These are phyloP conservation scores for Fonsecaea multimorphosa DNA, from an alignment of 2,329 filamentous ascomycete species.

Conservation along the genomic window DNA sequence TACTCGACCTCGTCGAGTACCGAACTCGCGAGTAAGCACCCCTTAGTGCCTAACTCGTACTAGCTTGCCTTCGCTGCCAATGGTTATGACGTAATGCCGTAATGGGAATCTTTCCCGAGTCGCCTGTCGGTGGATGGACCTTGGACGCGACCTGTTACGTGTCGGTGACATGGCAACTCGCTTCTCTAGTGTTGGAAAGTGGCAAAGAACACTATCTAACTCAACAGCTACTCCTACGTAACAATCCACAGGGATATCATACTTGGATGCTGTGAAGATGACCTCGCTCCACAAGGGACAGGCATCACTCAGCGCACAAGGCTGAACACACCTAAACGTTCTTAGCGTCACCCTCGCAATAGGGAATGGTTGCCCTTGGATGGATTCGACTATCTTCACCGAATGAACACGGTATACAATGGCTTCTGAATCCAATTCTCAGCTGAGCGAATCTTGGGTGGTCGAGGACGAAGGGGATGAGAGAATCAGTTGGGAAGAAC, in stretches of 20 bases:
- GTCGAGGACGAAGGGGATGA: constrained; percentile 28
- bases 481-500: constrained; percentile 27
- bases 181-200: background rate
- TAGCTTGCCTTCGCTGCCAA: background rate
- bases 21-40: no score
- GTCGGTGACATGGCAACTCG: background rate
- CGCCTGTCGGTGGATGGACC: background rate
- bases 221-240: background rate
- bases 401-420: constrained; percentile 10
- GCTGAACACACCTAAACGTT: background rate
- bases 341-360: background rate
- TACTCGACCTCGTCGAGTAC: no score
- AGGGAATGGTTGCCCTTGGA: background rate
- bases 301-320: background rate
- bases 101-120: background rate
- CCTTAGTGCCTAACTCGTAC: no score
- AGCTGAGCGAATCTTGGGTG: constrained; percentile 31
- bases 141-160: constrained; percentile 3
- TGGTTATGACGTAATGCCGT: background rate
- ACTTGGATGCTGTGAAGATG: background rate
- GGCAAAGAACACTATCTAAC: background rate
- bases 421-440: constrained; percentile 15
- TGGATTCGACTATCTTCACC: background rate
- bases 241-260: background rate
- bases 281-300: background rate